Evolutionary conservation across 2,329 filamentous ascomycete genomes (phyloP).

Genomic region (Pyricularia grisea): DNA sequence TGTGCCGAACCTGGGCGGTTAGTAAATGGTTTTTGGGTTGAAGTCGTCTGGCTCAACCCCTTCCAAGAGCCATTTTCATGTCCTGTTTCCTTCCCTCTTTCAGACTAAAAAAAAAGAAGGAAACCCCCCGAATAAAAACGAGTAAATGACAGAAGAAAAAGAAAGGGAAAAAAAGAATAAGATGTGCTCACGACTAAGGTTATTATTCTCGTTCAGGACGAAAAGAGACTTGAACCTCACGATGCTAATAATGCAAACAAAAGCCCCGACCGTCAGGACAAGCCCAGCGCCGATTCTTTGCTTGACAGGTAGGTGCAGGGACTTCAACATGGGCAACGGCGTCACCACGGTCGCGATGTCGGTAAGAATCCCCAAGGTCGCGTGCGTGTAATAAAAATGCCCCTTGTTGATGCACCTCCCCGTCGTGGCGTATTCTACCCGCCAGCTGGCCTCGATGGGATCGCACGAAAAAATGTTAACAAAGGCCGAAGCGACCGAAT

Average conservation of each 20-base stretch:
- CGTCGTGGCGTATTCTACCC: background rate
- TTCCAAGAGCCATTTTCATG: too few species aligned
- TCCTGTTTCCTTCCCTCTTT: too few species aligned
- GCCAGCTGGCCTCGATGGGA: background rate
- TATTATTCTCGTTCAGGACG: background rate
- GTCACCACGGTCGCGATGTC: slow-evolving; percentile 1
- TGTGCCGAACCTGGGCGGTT: background rate
- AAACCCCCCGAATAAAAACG: too few species aligned
- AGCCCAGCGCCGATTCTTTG: background rate
- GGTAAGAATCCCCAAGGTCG: background rate
- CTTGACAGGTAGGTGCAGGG: background rate
- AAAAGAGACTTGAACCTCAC: background rate
- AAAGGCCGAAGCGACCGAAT: background rate
- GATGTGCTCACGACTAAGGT: background rate
- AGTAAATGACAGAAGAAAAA: too few species aligned
- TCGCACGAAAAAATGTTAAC: background rate
- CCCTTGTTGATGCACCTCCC: background rate
- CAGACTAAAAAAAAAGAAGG: too few species aligned
- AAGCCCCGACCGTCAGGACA: background rate
- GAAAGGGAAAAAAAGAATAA: too few species aligned
- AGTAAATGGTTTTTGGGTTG: background rate
- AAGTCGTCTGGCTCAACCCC: background rate
- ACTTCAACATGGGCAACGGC: background rate
- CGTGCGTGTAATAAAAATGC: background rate
- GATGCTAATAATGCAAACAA: background rate